phyloP scores from a whole-genome alignment of 1,139 yeast species.

The Kluyveromyces marxianus region DNA sequence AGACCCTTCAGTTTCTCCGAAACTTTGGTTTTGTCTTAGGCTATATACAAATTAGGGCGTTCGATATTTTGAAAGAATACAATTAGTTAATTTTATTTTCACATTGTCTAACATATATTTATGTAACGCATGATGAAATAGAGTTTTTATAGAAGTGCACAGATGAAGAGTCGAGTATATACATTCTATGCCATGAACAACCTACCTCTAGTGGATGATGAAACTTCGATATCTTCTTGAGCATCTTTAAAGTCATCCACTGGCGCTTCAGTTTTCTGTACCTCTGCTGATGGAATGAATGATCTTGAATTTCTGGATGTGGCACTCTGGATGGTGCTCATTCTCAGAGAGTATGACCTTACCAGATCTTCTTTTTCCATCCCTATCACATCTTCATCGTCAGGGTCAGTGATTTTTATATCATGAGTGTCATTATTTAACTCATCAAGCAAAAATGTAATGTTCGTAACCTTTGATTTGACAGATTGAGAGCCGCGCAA shows the following conservation, averaged over 20 bases:
- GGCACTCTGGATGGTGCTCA: constrained; percentile 12
- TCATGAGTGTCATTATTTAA: constrained; percentile 18
- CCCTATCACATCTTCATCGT: constrained; percentile 29
- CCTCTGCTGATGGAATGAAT: constrained; percentile 3
- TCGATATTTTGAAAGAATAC: too few species aligned
- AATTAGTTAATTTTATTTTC: too few species aligned
- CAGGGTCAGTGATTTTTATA: constrained; percentile 26
- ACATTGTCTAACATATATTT: too few species aligned
- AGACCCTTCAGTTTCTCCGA: too few species aligned
- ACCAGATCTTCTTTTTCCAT: constrained; percentile 26
- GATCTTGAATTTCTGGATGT: constrained; percentile 7
- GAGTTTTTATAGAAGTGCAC: too few species aligned
- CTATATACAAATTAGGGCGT: neutral
- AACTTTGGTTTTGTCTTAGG: neutral
- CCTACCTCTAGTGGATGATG: constrained; percentile 21
- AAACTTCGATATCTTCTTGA: constrained; percentile 18
- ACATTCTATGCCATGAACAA: constrained; percentile 11
- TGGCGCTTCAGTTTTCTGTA: constrained; percentile 6
- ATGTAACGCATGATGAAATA: too few species aligned
- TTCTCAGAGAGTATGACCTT: constrained; percentile 20
- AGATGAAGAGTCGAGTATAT: neutral
- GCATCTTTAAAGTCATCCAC: constrained; percentile 28
- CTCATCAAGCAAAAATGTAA: constrained; percentile 30
- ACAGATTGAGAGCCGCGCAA: constrained; percentile 30
- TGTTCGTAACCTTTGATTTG: constrained; percentile 30